Evolutionary conservation across 2,329 filamentous ascomycete genomes (phyloP), one percentile per base, ranked within the genome.

Genomic region (Exophiala sp.): DNA sequence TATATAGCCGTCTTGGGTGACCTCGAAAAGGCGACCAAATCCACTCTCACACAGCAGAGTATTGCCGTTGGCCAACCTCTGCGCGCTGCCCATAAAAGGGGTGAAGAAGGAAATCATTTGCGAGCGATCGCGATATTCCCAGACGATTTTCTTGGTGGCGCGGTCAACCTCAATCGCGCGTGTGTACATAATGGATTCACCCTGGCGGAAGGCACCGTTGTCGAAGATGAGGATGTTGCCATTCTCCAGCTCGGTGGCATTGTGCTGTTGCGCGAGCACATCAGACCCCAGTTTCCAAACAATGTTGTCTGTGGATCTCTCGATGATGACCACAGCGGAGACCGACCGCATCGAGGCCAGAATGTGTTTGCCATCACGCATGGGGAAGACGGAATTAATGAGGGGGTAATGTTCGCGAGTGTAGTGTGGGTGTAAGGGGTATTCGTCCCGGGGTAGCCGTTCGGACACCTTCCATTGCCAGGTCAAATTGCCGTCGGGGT

Each of bases 21-120:
- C 70, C 51, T 74, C 71, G 43, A 73, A 69, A 2, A 73, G 61
- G n/a, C 70, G 62, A 0, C 71, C 71, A 49, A 68, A 68, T 1
- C 66, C 70, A 32, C 66, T 68, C 58, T 74, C 71, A 18, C 66
- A 71, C 4, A 74, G 52, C 44, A 74, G 46, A 0, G 70, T 70
- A 53, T 74, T 73, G 7, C 70, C 70, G 43, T 68, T 70, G 8
- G 30, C 35, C 13, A 73, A 53, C 11, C 67, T 59, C 56, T 74
- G 71, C 6, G 71, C 71, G 42, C 67, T 67, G 16, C 72, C 72
- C 71, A 74, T 73, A 45, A 74, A 74, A 0, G 71, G 70, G 1
- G 68, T 72, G 59, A 73, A 74, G 56, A 73, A 71, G 4, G 62
- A 64, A 44, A 70, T 59, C 4, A 66, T 65, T 34, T 66, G 63